These are phyloP conservation scores for Amphibolis antarctica DNA, from an alignment of 106 monocot genomes.

Conservation along the genomic window DNA sequence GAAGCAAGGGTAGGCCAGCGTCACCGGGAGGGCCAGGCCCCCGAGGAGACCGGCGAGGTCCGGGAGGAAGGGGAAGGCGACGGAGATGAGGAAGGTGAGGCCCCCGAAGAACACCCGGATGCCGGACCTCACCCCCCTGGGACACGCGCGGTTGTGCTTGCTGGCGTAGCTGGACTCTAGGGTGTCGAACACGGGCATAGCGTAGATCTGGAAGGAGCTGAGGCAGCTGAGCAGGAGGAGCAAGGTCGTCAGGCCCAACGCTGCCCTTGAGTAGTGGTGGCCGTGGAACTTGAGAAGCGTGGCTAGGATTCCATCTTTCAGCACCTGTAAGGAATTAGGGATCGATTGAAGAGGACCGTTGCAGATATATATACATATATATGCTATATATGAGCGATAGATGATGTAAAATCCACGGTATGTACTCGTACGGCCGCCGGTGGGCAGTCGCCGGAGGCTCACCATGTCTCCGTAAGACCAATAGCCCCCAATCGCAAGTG, in stretches of 20 bases:
- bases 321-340: conserved; percentile 38
- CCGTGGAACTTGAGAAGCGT: conserved; percentile 34
- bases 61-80: conserved; percentile 78
- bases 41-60: conserved; percentile 58
- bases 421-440: too few relatives aligned
- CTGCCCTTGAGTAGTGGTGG: conserved; percentile 26
- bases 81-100: conserved; percentile 40
- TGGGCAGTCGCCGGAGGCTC: too few relatives aligned
- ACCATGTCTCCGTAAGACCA: conserved; percentile 91
- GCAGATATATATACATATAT: not conserved
- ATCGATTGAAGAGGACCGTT: not conserved
- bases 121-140: conserved; percentile 44
- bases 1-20: conserved; percentile 78
- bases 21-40: conserved; percentile 69
- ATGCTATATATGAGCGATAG: too few relatives aligned
- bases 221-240: conserved; percentile 74
- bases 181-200: conserved; percentile 74
- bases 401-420: too few relatives aligned
- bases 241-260: conserved; percentile 47
- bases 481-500: conserved; percentile 73
- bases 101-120: conserved; percentile 47
- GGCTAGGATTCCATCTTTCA: conserved; percentile 46
- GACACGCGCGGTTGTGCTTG: conserved; percentile 68
- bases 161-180: conserved; percentile 58
- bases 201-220: conserved; percentile 76